Conservation (phyloP, 495 filamentous ascomycete species). For the Penicillium malachiteum region DNA sequence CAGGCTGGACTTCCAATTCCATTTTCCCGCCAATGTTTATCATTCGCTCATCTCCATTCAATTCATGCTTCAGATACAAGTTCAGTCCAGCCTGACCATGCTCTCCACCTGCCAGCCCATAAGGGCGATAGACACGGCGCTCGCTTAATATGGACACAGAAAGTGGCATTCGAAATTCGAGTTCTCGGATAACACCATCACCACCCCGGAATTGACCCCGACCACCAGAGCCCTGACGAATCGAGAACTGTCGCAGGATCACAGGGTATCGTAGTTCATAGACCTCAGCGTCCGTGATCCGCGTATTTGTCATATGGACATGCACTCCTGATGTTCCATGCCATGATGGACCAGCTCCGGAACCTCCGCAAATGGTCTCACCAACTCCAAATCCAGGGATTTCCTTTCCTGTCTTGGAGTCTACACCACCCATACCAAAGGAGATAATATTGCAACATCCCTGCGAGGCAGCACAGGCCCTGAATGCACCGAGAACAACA, state of each 20-base stretch:
- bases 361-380: conserved; percentile 85
- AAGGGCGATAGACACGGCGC: conserved; percentile 77
- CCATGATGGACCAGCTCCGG: conserved; percentile 78
- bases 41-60: conserved; percentile 14
- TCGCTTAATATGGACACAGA: conserved; percentile 84
- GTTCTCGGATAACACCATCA: conserved; percentile 35
- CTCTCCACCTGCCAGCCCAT: conserved; percentile 71
- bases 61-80: conserved; percentile 20
- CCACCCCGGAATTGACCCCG: conserved; percentile 31
- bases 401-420: conserved; percentile 11
- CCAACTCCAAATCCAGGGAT: conserved; percentile 76
- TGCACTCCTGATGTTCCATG: conserved; percentile 81
- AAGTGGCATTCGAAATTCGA: conserved; percentile 48
- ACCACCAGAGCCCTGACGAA: conserved; percentile 65
- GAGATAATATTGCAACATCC: conserved; percentile 76
- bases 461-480: conserved; percentile 78
- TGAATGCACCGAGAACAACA: conserved; percentile 79
- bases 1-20: conserved; percentile 21
- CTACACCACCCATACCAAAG: conserved; percentile 31
- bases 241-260: conserved; percentile 71
- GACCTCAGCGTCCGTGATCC: conserved; percentile 86
- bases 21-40: conserved; percentile 29
- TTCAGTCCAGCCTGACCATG: conserved; percentile 26
- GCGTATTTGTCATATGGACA: conserved; percentile 90
- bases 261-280: conserved; percentile 86